These are phyloP conservation scores for Hyphopichia pseudoburtonii DNA, from an alignment of 1,139 yeast species.

Conservation along the genomic window DNA sequence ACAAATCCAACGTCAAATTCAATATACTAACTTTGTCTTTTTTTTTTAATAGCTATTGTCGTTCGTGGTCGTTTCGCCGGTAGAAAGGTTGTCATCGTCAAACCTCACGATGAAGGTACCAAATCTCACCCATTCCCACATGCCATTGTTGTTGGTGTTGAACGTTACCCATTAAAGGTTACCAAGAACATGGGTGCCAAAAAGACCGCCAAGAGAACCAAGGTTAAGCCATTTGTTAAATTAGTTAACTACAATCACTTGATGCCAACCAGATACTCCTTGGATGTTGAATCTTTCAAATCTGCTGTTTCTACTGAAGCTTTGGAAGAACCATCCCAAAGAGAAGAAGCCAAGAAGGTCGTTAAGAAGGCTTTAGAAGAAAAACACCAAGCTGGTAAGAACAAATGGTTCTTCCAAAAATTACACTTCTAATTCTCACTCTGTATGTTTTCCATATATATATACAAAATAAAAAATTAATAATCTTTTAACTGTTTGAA, in stretches of 20 bases:
- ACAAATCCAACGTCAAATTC: too few relatives aligned
- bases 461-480: slow-evolving; percentile 7
- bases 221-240: slow-evolving; percentile 99
- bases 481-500: too few relatives aligned
- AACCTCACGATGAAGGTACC: slow-evolving; percentile 99
- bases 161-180: slow-evolving; percentile 97
- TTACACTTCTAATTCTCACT: slow-evolving; percentile 75
- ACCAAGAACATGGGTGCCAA: slow-evolving; percentile 94
- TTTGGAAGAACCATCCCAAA: slow-evolving; percentile 96
- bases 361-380: slow-evolving; percentile 99
- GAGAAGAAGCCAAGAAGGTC: slow-evolving; percentile 98
- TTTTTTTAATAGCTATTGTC: slow-evolving; percentile 97
- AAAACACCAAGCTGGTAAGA: slow-evolving; percentile 99
- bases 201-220: slow-evolving; percentile 96
- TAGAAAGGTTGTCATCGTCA: slow-evolving; percentile 99
- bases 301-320: slow-evolving; percentile 88
- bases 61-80: slow-evolving; percentile 99
- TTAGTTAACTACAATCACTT: slow-evolving; percentile 99
- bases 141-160: slow-evolving; percentile 99
- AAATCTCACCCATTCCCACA: slow-evolving; percentile 99
- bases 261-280: slow-evolving; percentile 99
- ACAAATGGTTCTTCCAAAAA: slow-evolving; percentile 99
- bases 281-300: slow-evolving; percentile 96
- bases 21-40: slow-evolving; percentile 4
- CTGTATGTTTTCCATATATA: slow-evolving; percentile 10